phyloP scores from a whole-genome alignment of 371 early-diverging fungal species.

The Lichtheimia ramosa region DNA sequence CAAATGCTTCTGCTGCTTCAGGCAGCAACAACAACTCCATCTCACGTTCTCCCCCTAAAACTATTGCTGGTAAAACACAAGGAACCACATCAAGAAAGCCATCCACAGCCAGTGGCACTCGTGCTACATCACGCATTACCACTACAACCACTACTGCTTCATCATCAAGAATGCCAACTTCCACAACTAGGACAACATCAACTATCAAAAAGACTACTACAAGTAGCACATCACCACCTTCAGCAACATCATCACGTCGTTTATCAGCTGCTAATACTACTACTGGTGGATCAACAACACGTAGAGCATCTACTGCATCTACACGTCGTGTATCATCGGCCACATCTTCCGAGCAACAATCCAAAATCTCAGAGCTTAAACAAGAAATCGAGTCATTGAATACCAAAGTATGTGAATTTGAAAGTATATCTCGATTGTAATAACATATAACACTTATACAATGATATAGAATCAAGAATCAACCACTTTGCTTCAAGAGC shows the following conservation, averaged over 20 bases:
- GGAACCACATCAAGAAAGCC: neutral
- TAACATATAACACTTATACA: neutral
- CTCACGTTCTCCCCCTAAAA: too few relatives aligned
- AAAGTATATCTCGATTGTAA: neutral
- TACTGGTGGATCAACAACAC: neutral
- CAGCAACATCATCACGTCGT: neutral
- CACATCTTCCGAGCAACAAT: neutral
- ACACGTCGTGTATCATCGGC: neutral
- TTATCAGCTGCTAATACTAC: neutral
- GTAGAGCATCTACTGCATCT: neutral
- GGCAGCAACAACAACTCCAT: too few relatives aligned
- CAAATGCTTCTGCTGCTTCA: neutral
- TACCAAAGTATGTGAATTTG: neutral
- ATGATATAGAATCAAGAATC: neutral
- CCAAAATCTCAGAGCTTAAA: neutral
- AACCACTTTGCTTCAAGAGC: neutral
- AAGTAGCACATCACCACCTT: neutral
- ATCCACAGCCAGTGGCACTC: neutral
- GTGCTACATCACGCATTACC: neutral
- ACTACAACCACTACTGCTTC: neutral
- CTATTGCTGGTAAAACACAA: neutral
- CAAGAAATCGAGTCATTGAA: conserved; percentile 7
- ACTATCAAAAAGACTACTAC: neutral
- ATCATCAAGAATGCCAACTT: neutral
- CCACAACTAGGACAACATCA: neutral